phyloP scores from a whole-genome alignment of 768 basidiomycete genomes.

The Pisolithus sp. region DNA sequence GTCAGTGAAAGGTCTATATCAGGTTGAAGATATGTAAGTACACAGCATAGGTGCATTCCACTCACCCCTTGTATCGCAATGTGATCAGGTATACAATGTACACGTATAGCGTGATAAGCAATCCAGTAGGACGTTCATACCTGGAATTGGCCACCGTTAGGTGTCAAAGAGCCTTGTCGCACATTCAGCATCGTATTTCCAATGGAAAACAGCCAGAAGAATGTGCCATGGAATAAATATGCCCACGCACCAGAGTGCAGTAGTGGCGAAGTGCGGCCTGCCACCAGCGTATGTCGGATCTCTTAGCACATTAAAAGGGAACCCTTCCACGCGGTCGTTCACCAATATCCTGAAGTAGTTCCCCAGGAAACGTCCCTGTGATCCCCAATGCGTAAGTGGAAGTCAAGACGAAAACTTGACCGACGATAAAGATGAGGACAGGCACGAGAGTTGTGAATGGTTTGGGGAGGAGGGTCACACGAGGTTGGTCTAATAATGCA shows the following conservation, averaged over 20 bases:
- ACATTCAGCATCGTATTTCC: too few relatives aligned
- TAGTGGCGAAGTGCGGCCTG: slow-evolving; percentile 81
- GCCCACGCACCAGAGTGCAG: slow-evolving; percentile 71
- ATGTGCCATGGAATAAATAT: not conserved
- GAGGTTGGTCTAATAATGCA: slow-evolving; percentile 76
- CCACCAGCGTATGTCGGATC: slow-evolving; percentile 98
- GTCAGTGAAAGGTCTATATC: slow-evolving; percentile 66
- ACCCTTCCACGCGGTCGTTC: slow-evolving; percentile 88
- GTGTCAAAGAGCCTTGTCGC: too few relatives aligned
- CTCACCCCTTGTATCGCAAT: slow-evolving; percentile 84
- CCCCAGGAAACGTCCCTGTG: slow-evolving; percentile 86
- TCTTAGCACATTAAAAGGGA: slow-evolving; percentile 89
- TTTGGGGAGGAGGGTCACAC: slow-evolving; percentile 54
- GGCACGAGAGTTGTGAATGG: slow-evolving; percentile 59
- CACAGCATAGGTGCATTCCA: slow-evolving; percentile 3
- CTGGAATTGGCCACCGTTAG: slow-evolving; percentile 29
- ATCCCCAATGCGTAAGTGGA: slow-evolving; percentile 89
- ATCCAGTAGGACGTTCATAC: slow-evolving; percentile 81
- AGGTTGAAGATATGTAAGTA: slow-evolving; percentile 1
- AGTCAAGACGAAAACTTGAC: slow-evolving; percentile 78
- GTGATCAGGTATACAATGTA: slow-evolving; percentile 82
- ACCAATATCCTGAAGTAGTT: slow-evolving; percentile 84
- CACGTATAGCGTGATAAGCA: slow-evolving; percentile 75
- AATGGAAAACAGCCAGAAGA: too few relatives aligned
- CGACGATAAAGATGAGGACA: slow-evolving; percentile 53